phyloP scores from a whole-genome alignment of 305 asterid species.

The Stenogyne calaminthoides region DNA sequence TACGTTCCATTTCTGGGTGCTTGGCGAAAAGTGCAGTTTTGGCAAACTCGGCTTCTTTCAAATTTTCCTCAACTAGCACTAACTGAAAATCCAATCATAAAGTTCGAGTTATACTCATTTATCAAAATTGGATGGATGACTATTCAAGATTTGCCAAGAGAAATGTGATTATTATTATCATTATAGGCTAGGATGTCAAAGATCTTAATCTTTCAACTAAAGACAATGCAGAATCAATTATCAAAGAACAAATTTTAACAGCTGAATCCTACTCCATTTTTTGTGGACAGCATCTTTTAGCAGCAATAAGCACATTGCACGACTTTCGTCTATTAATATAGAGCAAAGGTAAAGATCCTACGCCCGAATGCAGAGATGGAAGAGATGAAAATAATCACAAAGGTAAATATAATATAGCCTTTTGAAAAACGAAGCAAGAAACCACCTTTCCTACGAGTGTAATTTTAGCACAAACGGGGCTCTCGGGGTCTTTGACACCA shows the following conservation, averaged over 20 bases:
- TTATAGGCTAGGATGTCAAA: not conserved
- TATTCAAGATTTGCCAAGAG: not conserved
- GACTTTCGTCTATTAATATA: not conserved
- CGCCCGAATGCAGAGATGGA: not conserved
- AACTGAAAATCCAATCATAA: constrained; percentile 48
- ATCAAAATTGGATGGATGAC: not conserved
- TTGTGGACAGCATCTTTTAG: not conserved
- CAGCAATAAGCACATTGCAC: not conserved
- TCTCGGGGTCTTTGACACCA: constrained; percentile 79
- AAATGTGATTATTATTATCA: not conserved
- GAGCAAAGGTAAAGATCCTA: too few species aligned
- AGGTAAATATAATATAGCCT: not conserved
- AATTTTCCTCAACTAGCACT: constrained; percentile 45
- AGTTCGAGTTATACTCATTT: constrained; percentile 2
- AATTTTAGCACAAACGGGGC: constrained; percentile 80
- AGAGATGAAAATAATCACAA: not conserved
- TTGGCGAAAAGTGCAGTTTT: constrained; percentile 64
- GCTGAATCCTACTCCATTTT: not conserved
- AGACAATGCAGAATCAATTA: not conserved
- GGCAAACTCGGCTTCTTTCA: constrained; percentile 72
- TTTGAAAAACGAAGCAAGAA: not conserved
- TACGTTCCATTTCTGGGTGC: constrained; percentile 87
- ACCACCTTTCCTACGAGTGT: constrained; percentile 85
- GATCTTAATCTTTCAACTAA: not conserved
- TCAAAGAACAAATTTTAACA: not conserved